Evolutionary conservation across 495 filamentous ascomycete genomes (phyloP).

Genomic region (Hypoxylon fragiforme): DNA sequence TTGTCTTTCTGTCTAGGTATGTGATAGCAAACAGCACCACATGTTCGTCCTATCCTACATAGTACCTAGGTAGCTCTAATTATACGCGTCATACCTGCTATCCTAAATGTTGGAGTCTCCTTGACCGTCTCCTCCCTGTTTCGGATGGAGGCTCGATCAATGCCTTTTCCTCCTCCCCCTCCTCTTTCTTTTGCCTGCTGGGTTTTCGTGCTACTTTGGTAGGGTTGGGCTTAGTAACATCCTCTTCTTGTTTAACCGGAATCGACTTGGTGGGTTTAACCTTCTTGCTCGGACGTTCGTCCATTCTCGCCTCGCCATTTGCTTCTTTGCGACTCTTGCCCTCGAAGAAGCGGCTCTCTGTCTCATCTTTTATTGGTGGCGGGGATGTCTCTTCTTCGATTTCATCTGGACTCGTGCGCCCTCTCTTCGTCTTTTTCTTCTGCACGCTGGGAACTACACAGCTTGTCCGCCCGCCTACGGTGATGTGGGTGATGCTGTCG

Average conservation of each 20-base stretch:
- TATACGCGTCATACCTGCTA: too few species aligned
- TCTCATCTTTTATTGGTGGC: constrained; percentile 32
- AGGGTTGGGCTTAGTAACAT: too few species aligned
- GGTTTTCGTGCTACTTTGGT: too few species aligned
- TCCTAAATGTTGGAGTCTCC: constrained; percentile 34
- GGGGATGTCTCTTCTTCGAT: constrained; percentile 42
- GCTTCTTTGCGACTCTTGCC: constrained; percentile 18
- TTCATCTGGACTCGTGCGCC: constrained; percentile 34
- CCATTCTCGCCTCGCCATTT: constrained; percentile 13
- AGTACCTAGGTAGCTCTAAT: too few species aligned
- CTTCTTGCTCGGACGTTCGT: constrained; percentile 35
- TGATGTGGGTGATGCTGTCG: constrained; percentile 78
- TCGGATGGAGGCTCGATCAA: constrained; percentile 6
- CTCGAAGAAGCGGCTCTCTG: constrained; percentile 34
- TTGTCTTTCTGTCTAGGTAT: too few species aligned
- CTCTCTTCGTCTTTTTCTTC: constrained; percentile 85
- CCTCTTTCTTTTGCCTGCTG: too few species aligned
- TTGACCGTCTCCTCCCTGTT: constrained; percentile 41
- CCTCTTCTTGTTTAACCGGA: constrained; percentile 14
- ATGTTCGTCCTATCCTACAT: too few species aligned
- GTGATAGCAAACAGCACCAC: too few species aligned
- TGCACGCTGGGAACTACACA: constrained; percentile 67
- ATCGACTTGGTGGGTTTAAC: constrained; percentile 17
- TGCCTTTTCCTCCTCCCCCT: constrained; percentile 6
- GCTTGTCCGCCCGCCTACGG: constrained; percentile 85